Conservation (phyloP, 768 basidiomycete genomes). For the Phanerochaete carnosa region DNA sequence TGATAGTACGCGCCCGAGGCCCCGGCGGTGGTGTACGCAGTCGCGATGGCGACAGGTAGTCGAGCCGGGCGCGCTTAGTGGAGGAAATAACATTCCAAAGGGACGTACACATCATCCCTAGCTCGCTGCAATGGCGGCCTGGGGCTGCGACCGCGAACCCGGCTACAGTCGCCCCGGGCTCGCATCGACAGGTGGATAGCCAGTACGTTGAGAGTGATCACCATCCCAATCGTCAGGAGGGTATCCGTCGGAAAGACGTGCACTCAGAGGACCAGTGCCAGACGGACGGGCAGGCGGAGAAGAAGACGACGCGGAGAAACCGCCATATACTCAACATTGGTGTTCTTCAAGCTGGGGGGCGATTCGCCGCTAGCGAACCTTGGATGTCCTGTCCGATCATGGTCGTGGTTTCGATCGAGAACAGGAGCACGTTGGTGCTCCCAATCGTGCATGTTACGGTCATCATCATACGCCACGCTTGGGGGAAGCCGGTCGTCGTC, state of each 20-base stretch:
- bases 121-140: slow-evolving; percentile 26
- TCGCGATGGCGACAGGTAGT: slow-evolving; percentile 14
- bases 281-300: slow-evolving; percentile 13
- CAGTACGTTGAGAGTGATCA: slow-evolving; percentile 17
- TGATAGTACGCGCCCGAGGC: slow-evolving; percentile 17
- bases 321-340: slow-evolving; percentile 20
- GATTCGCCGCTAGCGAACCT: slow-evolving; percentile 19
- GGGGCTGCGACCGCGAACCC: slow-evolving; percentile 26
- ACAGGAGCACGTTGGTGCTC: slow-evolving; percentile 18
- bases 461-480: slow-evolving; percentile 14
- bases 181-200: slow-evolving; percentile 17
- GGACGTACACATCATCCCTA: slow-evolving; percentile 20
- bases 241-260: slow-evolving; percentile 21
- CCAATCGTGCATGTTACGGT: slow-evolving; percentile 17
- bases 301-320: slow-evolving; percentile 12
- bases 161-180: slow-evolving; percentile 13
- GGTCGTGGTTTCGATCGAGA: slow-evolving; percentile 13
- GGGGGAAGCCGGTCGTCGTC: slow-evolving; percentile 11
- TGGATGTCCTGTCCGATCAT: slow-evolving; percentile 15
- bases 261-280: slow-evolving; percentile 22
- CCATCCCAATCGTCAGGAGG: slow-evolving; percentile 20
- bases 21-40: slow-evolving; percentile 18
- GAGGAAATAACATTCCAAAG: slow-evolving; percentile 11
- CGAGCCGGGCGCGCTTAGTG: not conserved
- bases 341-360: slow-evolving; percentile 23